A percentile compares a stretch with the other conserved stretches of the same genome.
Conservation (phyloP, 768 basidiomycete genomes). For the Coprinopsis sp. region DNA sequence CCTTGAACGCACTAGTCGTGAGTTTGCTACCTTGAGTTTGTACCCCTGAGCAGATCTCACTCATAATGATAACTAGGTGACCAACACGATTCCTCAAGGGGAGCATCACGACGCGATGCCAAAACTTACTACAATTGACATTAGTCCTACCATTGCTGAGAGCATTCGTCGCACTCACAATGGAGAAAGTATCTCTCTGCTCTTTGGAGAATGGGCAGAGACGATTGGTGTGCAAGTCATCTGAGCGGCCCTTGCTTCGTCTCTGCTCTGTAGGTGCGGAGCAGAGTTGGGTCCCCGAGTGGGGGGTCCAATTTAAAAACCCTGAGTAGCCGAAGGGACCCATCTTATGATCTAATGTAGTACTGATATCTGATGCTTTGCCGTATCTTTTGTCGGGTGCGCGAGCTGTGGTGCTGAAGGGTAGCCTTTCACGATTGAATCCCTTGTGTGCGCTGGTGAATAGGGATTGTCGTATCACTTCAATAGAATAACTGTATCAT, state of each 20-base stretch:
- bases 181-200: slow-evolving; percentile 84
- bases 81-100: slow-evolving; percentile 90
- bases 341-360: too few species aligned
- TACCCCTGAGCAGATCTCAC: slow-evolving; percentile 5
- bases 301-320: background rate
- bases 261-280: background rate
- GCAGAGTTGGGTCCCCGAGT: too few species aligned
- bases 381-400: too few species aligned
- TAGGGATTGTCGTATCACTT: too few species aligned
- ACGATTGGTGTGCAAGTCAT: slow-evolving; percentile 36
- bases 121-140: slow-evolving; percentile 87
- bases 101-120: slow-evolving; percentile 56
- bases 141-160: slow-evolving; percentile 90
- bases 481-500: too few species aligned
- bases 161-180: slow-evolving; percentile 94
- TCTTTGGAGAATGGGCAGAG: slow-evolving; percentile 83
- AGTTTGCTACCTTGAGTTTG: slow-evolving; percentile 23
- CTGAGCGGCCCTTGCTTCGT: slow-evolving; percentile 15
- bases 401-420: too few species aligned
- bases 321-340: too few species aligned
- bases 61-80: slow-evolving; percentile 52
- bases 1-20: slow-evolving; percentile 84
- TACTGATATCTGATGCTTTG: too few species aligned
- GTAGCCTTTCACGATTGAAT: too few species aligned
- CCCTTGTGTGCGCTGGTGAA: too few species aligned